Evolutionary conservation across 1,284 basidiomycete genomes (phyloP), one percentile per base, ranked within the genome.

Genomic region (Filobasidium uniguttulatum): DNA sequence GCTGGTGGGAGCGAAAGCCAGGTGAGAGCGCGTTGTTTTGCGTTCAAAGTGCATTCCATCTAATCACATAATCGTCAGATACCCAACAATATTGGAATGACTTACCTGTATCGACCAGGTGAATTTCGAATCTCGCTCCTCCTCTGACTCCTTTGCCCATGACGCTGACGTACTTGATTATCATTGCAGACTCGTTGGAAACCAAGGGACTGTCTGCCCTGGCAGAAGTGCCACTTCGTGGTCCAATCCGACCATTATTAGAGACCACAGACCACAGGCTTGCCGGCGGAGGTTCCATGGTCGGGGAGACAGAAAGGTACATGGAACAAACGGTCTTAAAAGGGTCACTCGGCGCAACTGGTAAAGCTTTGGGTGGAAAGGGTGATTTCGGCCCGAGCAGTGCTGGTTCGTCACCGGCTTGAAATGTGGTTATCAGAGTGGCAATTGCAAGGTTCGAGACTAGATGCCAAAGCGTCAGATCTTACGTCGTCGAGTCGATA

Each of bases 61-160:
- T 9, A 48, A 33, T 20, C 15, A 19, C 19, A 19, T 22, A 20
- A n/a, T 34, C 9, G 5, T 38, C 17, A 37, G 37, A 9, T 25
- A 4, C 23, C 46, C 28, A 44, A 17, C 8, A 38, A 41, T 28
- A 49, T 54, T 17, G 53, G 53, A n/a, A 54, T 54, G 49, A 46
- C 48, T 5, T 54, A 54, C 37, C 36, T 54, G 9, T 54, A 48
- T 23, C 40, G 48, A 30, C 46, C 45, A 0, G 14, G 40, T 43
- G 15, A 43, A 26, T n/a, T 26, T 20, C 4, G 3, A 43, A 28
- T 19, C 5, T 28, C 6, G 26, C n/a, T 7, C 12, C 26, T 17
- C 20, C 40, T 25, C 23, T 41, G 12, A 25, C 14, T 41, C 35
- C 9, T 8, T 37, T 10, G 35, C 17, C 20, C 7, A 37, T 9